Evolutionary conservation across 179 eudicot genomes (phyloP), one percentile per base, ranked within the genome.

Genomic region (Pouteria campechiana): DNA sequence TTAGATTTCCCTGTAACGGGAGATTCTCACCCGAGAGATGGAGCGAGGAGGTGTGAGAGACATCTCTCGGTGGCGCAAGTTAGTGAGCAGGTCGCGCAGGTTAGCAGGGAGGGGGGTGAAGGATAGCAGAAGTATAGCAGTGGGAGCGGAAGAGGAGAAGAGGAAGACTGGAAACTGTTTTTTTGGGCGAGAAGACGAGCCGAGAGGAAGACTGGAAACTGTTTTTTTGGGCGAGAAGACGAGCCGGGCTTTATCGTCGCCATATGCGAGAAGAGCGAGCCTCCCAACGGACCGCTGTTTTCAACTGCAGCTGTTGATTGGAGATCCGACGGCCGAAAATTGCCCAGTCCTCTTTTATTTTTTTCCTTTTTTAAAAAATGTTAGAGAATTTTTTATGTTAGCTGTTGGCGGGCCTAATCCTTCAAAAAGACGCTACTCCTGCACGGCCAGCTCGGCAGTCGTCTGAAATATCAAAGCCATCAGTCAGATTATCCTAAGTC

Each of bases 21-120:
- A n/a, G n/a, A n/a, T n/a, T n/a, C n/a, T n/a, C n/a, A n/a, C n/a
- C n/a, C n/a, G n/a, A n/a, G n/a, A n/a, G n/a, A n/a, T 18, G 19
- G 33, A 18, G 23, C 2, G 5, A 32, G 30, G 1, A 18, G 28
- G 32, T 17, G 41, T 22, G 40, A 12, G 60, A 33, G 37, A 30
- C 78, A 67, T 72, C 10, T 31, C 67, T 53, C 54, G 41, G 43
- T 41, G 44, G 61, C 52, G 58, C 24, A 55, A 25, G 36, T 36
- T 27, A 50, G 42, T 57, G 43, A 21, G 68, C 16, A 12, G 7
- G 36, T 18, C 11, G 45, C 29, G 29, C 40, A 38, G 38, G 19
- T 23, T 34, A 23, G 52, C 41, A 34, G 37, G 19, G 2, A 17
- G 9, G 35, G 7, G 3, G 33, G 14, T 16, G 18, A 12, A 12